Base-by-base conservation (phyloP, 805 yeast genomes). In the Sugiyamaella lignohabitans region DNA sequence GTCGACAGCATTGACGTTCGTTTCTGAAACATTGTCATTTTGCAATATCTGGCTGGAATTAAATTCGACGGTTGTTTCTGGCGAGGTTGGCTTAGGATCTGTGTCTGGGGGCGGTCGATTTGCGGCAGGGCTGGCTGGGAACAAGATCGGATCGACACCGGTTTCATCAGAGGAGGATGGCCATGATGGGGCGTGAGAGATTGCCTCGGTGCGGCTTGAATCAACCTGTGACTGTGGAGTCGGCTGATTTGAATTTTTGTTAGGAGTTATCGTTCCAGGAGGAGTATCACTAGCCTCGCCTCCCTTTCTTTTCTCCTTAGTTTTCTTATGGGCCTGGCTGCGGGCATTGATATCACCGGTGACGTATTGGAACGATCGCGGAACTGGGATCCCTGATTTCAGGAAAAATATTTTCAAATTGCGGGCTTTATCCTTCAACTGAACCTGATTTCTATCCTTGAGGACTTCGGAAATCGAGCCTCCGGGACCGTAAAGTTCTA, bases 361-460 rank as follows among this genome's bases (percentile, higher is more conserved):
- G 18, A 91, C 98, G 19, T 83, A 80, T 45, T 71, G 71, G 50
- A 93, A 68, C 58, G 87, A 89, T 2, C 75, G 80, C 0, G 98
- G 98, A 2, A 91, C 77, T 6, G 84, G 83, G 32, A 80, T 64
- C 1, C 84, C 85, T 43, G 80, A 75, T 59, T 87, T 85, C 49
- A 88, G 68, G 61, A 83, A 87, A 54, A 82, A 81, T 77, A 89
- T 76, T 62, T 93, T 93, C 87, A 96, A 84, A 61, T 93, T 93
- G 54, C 98, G 75, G 0, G 98, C 98, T 62, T 93, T 93, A 62
- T 93, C 98, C 64, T 93, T 93, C 49, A 93, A 72, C 62, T 93
- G 98, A 16, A 91, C 87, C 59, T 88, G 95, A 3, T 84, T 82
- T 61, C 98, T 73, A 61, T 87, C 85, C 64, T 87, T 91, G 55